Percentiles rank a stretch among this genome's conserved stretches.
Conservation (phyloP, 768 basidiomycete genomes). For the Auricularia sp. region DNA sequence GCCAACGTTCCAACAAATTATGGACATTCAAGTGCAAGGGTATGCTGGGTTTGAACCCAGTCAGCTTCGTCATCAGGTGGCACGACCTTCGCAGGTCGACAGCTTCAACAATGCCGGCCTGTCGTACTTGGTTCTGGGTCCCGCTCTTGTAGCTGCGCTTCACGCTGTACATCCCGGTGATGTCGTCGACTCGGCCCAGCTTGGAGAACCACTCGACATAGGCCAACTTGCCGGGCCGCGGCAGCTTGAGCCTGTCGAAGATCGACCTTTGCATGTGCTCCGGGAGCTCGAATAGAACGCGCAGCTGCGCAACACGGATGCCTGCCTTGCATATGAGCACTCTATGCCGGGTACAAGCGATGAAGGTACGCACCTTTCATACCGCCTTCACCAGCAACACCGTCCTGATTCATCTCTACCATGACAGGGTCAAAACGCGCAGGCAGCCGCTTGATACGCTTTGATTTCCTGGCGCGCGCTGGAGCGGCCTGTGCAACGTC, state of each 20-base stretch:
- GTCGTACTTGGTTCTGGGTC: slow-evolving; percentile 6
- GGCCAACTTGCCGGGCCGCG: slow-evolving; percentile 15
- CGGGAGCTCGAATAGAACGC: slow-evolving; percentile 11
- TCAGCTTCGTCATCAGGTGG: neutral
- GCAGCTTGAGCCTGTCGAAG: slow-evolving; percentile 6
- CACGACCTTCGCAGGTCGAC: neutral
- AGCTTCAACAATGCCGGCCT: neutral
- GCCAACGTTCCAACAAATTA: neutral
- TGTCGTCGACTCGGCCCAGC: neutral
- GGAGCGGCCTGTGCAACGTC: neutral
- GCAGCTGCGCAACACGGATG: slow-evolving; percentile 12
- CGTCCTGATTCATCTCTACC: slow-evolving; percentile 11
- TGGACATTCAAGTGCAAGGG: neutral
- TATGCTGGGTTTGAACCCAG: neutral
- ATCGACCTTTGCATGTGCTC: neutral
- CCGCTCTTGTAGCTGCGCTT: neutral
- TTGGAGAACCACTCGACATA: slow-evolving; percentile 24
- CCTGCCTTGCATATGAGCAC: slow-evolving; percentile 2
- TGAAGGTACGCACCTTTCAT: neutral
- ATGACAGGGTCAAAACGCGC: slow-evolving; percentile 29
- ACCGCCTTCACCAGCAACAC: slow-evolving; percentile 13
- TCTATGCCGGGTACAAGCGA: neutral
- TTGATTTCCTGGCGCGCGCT: neutral
- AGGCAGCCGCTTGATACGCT: slow-evolving; percentile 10
- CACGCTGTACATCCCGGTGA: neutral